These are phyloP conservation scores for Williopsis jadinii DNA, from an alignment of 1,139 yeast species.

Conservation along the genomic window DNA sequence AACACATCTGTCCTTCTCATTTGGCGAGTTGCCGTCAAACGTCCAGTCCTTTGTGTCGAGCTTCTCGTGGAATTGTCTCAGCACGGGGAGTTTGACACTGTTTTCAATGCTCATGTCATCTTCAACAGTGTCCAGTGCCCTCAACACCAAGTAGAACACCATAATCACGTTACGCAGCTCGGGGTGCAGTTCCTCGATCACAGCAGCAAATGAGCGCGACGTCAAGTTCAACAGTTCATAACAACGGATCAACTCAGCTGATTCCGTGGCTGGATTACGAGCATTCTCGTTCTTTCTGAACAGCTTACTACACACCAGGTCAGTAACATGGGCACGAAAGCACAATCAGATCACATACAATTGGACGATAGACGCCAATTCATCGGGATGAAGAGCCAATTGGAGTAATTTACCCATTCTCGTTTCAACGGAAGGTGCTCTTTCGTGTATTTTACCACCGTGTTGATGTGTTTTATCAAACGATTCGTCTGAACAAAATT, in stretches of 20 bases:
- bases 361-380: constrained; percentile 61
- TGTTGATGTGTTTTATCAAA: too few species aligned
- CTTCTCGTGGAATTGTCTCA: constrained; percentile 61
- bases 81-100: constrained; percentile 62
- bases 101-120: constrained; percentile 90
- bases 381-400: constrained; percentile 63
- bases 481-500: too few species aligned
- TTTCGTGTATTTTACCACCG: neutral
- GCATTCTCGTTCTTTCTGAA: constrained; percentile 54
- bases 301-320: constrained; percentile 20
- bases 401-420: constrained; percentile 63
- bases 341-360: constrained; percentile 21
- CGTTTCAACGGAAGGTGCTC: neutral
- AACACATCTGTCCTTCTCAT: constrained; percentile 77
- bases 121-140: constrained; percentile 94
- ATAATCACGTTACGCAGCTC: constrained; percentile 75
- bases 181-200: constrained; percentile 85
- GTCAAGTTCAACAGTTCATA: constrained; percentile 61
- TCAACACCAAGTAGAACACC: constrained; percentile 76
- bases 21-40: constrained; percentile 64
- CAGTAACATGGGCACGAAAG: neutral
- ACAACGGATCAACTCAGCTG: constrained; percentile 53
- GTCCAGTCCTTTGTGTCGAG: constrained; percentile 69
- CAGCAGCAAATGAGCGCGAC: constrained; percentile 90
- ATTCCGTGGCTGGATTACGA: constrained; percentile 35